These are phyloP conservation scores for Immersiporthe knoxdaviesiana DNA, from an alignment of 2,329 filamentous ascomycete genomes.

Conservation along the genomic window DNA sequence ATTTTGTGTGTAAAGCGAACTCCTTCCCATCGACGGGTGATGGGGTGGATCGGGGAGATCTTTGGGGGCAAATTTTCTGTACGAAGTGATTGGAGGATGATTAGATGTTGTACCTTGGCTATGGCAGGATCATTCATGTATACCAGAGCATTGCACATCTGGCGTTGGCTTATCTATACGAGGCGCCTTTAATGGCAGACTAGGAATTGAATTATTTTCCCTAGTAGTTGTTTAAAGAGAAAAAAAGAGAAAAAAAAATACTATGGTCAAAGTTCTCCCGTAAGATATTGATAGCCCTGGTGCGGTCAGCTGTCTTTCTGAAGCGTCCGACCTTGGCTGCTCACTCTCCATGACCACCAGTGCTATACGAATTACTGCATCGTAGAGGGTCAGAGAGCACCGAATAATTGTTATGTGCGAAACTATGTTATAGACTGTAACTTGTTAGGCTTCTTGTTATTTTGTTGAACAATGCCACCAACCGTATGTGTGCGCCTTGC, in stretches of 20 bases:
- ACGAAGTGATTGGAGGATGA: slow-evolving; percentile 5
- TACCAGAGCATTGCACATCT: slow-evolving; percentile 26
- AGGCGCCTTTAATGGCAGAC: not conserved
- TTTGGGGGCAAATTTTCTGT: not conserved
- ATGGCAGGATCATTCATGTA: slow-evolving; percentile 22
- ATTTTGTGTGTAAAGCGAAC: not conserved
- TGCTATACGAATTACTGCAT: not conserved
- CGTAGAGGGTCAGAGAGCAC: no score
- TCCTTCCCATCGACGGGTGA: not conserved
- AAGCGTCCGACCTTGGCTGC: not conserved
- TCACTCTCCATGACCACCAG: not conserved
- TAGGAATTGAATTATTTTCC: not conserved
- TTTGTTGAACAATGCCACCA: no score
- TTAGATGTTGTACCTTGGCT: slow-evolving; percentile 20
- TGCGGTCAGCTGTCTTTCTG: not conserved
- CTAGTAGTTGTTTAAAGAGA: not conserved
- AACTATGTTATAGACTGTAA: no score
- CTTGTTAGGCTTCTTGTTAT: no score
- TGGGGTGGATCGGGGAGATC: not conserved
- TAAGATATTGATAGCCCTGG: no score
- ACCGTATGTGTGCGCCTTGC: no score
- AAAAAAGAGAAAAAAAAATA: no score
- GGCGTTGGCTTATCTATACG: slow-evolving; percentile 21
- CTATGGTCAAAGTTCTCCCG: no score
- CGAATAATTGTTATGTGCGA: no score